Base-by-base conservation (phyloP, 2,329 filamentous ascomycete genomes). In the Fusarium citri region DNA sequence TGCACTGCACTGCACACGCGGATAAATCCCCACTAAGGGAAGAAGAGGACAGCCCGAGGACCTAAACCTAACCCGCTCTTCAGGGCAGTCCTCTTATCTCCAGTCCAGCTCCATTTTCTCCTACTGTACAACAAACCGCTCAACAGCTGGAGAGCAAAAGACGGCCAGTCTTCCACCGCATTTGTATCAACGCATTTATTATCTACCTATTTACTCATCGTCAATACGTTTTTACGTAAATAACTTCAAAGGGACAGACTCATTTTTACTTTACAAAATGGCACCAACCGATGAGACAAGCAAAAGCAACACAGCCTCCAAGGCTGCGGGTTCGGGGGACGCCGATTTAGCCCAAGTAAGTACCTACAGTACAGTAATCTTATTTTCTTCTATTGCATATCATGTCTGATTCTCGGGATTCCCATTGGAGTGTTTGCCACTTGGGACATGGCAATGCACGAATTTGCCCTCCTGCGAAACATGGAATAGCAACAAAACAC, bases 341-440 rank as follows among this genome's bases (percentile, higher is more conserved):
- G 66, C 71, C 59, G 73, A 75, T 68, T 65, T 75, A 31, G 73
- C 73, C 41, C 73, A 75, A 60, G 73, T 75, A 41, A 68, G 72
- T 72, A 37, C 18, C 11, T 30, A 30, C 12, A 3, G 12, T 15
- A 30, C 28, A 14, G 34, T 41, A 46, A 40, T 28, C 41, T 23
- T 40, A 20, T 54, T 40, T 51, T 30, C 48, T 42, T 22, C 14
- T 37, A 41, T 43, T 22, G 14, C 30, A 49, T 59, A 25, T 53
- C 18, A 30, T 48, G 50, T 59, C 53, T 20, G 41, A 23, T 20
- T 46, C 23, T 40, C 48, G n/a, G n/a, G 20, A 37, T 51, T 51
- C 22, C 31, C 22, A 40, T 40, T 51, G 31, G 48, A 23, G 31
- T 37, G 34, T 55, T 46, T 18, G 30, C 41, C 40, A 55, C 42